Base-by-base conservation (phyloP, 805 yeast species). In the Zygosaccharomyces pseudorouxii region DNA sequence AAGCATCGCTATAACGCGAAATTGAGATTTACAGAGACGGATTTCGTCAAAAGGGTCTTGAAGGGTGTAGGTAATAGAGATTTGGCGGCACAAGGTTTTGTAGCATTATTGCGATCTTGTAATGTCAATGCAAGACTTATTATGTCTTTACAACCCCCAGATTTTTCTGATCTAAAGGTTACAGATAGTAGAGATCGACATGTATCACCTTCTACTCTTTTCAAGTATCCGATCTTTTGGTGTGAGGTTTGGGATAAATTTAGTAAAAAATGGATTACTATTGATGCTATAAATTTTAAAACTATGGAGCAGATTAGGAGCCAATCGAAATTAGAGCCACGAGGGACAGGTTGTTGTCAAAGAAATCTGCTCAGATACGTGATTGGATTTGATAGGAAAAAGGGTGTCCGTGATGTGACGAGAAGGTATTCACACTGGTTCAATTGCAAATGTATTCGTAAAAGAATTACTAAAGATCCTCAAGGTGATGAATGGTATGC, bases 91-190 rank as follows among this genome's bases (percentile, higher is more conserved):
- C 96, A 88, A 59, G 97, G 96, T 0, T 90, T 88, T 69, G 88
- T 89, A 12, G 80, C 86, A 0, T 58, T 92, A 1, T 63, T 89
- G 38, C 69, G 98, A 53, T 74, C 93, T 1, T 66, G 86, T 10
- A 86, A 84, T 0, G 69, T 93, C 10, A 76, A 81, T 37, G 82
- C 92, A 0, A 71, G 99, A 39, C 67, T 93, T 23, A 81, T 89
- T 0, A 82, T 84, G 57, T 90, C 97, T 0, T 60, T 90, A 28
- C 99, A 93, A 62, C 93, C 97, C 0, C 90, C 97, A 0, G 97
- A 93, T 62, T 86, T 82, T 55, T 82, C 89, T 0, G 69, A 63
- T 55, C 35, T 59, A 37, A 64, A 54, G 44, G 56, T 42, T 46
- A 57, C 38, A 6, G 35, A 51, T 20, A 64, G 66, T 46, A 41